These are phyloP conservation scores for Paraphaeosphaeria minitans DNA, from an alignment of 2,329 filamentous ascomycete genomes.

Conservation along the genomic window DNA sequence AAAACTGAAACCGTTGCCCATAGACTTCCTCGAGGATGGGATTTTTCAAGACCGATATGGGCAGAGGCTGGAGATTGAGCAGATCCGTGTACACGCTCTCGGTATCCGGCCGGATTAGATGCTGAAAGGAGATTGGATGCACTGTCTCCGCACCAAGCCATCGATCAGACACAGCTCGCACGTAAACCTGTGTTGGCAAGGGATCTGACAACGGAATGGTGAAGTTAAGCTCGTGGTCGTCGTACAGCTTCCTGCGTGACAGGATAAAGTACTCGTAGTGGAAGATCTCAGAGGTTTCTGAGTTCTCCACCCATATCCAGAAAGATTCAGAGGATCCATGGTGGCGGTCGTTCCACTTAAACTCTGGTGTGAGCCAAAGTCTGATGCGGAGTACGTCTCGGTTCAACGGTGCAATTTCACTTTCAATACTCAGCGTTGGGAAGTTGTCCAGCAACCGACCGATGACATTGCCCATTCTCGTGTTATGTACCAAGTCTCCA, in stretches of 20 bases:
- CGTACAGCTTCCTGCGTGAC: constrained; percentile 84
- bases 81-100: constrained; percentile 97
- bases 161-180: constrained; percentile 89
- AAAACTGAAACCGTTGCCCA: constrained; percentile 85
- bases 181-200: constrained; percentile 92
- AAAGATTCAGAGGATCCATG: constrained; percentile 96
- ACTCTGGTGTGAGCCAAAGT: constrained; percentile 84
- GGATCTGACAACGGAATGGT: constrained; percentile 95
- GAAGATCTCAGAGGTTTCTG: constrained; percentile 95
- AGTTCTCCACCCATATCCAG: constrained; percentile 99
- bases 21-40: constrained; percentile 87
- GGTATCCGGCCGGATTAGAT: constrained; percentile 94
- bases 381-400: constrained; percentile 92
- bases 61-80: constrained; percentile 86
- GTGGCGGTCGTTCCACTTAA: constrained; percentile 90
- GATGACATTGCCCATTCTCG: constrained; percentile 82
- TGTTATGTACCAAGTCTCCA: constrained; percentile 87
- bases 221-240: constrained; percentile 97
- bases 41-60: constrained; percentile 86
- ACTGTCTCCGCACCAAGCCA: constrained; percentile 98
- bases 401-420: constrained; percentile 94
- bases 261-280: constrained; percentile 98
- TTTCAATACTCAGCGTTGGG: constrained; percentile 86
- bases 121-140: constrained; percentile 93
- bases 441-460: constrained; percentile 85